phyloP scores from a whole-genome alignment of 2,329 filamentous ascomycete genomes.

The Paraconiothyrium sp. region DNA sequence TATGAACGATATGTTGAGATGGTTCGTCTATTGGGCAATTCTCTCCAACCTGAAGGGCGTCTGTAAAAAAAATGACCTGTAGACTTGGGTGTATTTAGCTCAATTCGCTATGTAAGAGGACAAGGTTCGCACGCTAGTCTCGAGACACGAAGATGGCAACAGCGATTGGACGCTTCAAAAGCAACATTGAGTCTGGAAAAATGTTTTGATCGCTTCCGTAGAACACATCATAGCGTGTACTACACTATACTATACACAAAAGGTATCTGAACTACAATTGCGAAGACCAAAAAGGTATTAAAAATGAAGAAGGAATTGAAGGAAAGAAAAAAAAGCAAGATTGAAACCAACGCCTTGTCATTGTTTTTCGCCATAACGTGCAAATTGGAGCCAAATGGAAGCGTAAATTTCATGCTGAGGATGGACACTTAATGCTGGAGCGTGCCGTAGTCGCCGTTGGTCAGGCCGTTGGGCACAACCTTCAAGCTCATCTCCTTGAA shows the following conservation, averaged over 20 bases:
- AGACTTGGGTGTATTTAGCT: too few species aligned
- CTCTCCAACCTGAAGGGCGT: too few species aligned
- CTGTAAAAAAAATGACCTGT: too few species aligned
- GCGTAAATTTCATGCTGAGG: not conserved
- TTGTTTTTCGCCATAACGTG: slow-evolving; percentile 9
- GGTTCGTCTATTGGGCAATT: too few species aligned
- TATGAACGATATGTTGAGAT: too few species aligned
- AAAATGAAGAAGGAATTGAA: not conserved
- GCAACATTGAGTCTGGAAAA: too few species aligned
- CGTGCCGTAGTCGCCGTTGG: slow-evolving; percentile 41
- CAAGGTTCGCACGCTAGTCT: too few species aligned
- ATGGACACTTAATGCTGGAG: slow-evolving; percentile 22
- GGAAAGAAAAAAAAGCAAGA: not conserved
- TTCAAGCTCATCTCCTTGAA: slow-evolving; percentile 40
- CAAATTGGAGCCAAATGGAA: slow-evolving; percentile 26
- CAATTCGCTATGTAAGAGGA: too few species aligned
- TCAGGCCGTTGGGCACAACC: slow-evolving; percentile 42
- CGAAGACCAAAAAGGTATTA: not conserved
- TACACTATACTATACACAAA: not conserved
- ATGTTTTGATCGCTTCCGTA: too few species aligned
- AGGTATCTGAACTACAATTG: not conserved
- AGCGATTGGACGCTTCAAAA: too few species aligned
- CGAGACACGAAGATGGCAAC: too few species aligned
- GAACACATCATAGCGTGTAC: too few species aligned
- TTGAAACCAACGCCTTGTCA: not conserved